Percentiles rank a stretch among this genome's conserved stretches.
These are phyloP conservation scores for Boletus rubescentipes DNA, from an alignment of 768 basidiomycete genomes.

Conservation along the genomic window DNA sequence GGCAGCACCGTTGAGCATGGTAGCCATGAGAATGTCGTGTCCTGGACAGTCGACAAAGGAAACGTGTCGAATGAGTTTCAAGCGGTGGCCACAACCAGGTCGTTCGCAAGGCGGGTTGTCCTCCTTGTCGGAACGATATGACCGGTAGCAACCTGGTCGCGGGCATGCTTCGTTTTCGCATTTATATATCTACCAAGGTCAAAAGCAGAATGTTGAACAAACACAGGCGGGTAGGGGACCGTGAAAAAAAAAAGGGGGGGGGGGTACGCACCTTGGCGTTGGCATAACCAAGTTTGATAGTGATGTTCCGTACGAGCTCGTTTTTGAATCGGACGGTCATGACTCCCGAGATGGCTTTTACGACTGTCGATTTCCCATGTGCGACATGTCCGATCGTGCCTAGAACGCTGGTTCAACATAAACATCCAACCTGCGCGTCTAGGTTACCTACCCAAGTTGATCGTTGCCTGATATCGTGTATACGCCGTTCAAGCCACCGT, in stretches of 20 bases:
- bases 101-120: constrained; percentile 91
- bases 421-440: not conserved
- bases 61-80: constrained; percentile 94
- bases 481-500: constrained; percentile 1
- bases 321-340: constrained; percentile 99
- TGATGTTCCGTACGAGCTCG: constrained; percentile 97
- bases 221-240: too few species aligned
- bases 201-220: too few species aligned
- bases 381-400: constrained; percentile 99
- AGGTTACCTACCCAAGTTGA: constrained; percentile 70
- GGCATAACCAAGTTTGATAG: constrained; percentile 98
- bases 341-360: constrained; percentile 98
- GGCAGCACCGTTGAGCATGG: constrained; percentile 99
- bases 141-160: constrained; percentile 90
- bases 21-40: constrained; percentile 99
- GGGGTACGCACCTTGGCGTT: constrained; percentile 85
- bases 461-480: constrained; percentile 70
- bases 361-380: constrained; percentile 94
- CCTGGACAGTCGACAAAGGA: constrained; percentile 98
- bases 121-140: constrained; percentile 93
- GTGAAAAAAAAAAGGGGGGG: constrained; percentile 5
- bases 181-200: constrained; percentile 81
- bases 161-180: constrained; percentile 94
- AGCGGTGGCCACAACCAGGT: constrained; percentile 84
- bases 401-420: constrained; percentile 30